Evolutionary conservation across 2,329 filamentous ascomycete genomes (phyloP).

Genomic region (Paecilomyces niveus): DNA sequence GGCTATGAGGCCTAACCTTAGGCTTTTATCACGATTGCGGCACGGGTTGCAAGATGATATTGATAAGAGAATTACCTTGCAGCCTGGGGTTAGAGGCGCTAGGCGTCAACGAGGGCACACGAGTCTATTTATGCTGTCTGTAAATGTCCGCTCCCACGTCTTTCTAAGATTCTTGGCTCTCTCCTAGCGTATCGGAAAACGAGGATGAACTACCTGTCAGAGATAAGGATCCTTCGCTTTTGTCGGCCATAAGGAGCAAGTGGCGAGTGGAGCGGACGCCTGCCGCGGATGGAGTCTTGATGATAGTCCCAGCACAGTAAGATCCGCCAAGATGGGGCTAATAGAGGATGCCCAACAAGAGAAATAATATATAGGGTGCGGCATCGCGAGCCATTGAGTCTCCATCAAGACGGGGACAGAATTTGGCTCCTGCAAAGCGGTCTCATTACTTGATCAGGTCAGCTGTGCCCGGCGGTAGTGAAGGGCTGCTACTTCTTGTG

Average conservation of each 20-base stretch:
- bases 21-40: background rate
- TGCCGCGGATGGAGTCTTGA: background rate
- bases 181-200: background rate
- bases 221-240: background rate
- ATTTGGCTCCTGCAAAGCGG: constrained; percentile 1
- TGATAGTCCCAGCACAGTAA: background rate
- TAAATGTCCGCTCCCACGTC: background rate
- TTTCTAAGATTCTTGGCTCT: background rate
- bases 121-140: background rate
- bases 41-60: background rate
- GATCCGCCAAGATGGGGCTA: background rate
- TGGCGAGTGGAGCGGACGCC: background rate
- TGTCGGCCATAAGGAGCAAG: background rate
- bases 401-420: background rate
- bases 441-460: constrained; percentile 1
- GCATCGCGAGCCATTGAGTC: background rate
- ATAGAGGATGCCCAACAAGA: background rate
- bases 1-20: background rate
- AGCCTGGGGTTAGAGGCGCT: too few relatives aligned
- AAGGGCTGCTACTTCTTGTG: background rate
- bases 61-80: background rate
- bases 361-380: background rate
- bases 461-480: background rate
- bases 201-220: background rate
- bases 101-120: background rate